phyloP scores from a whole-genome alignment of 306 rosid species.

The Castanopsis chinensis region DNA sequence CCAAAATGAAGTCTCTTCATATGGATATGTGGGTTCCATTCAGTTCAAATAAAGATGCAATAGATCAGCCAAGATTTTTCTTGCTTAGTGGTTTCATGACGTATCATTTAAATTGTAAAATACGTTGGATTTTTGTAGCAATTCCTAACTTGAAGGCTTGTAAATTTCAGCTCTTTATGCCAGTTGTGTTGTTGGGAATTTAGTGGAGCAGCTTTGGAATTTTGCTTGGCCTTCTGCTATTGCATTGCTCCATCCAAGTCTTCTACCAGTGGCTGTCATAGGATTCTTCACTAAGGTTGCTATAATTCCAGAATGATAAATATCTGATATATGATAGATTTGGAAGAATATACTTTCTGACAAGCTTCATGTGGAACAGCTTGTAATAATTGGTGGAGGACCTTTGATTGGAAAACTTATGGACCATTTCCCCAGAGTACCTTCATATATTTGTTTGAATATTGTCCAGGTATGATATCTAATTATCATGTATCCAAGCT shows the following conservation, averaged over 20 bases:
- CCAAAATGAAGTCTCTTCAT: not conserved
- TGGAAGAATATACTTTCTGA: slow-evolving; percentile 20
- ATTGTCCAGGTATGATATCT: slow-evolving; percentile 63
- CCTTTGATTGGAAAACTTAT: slow-evolving; percentile 82
- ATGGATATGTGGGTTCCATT: not conserved
- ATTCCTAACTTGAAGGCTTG: slow-evolving; percentile 30
- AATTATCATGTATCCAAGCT: slow-evolving; percentile 5
- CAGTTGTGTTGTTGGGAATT: slow-evolving; percentile 83
- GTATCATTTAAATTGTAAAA: slow-evolving; percentile 10
- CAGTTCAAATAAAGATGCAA: not conserved
- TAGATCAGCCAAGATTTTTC: slow-evolving; percentile 4
- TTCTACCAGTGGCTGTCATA: slow-evolving; percentile 89
- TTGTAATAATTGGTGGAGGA: slow-evolving; percentile 70
- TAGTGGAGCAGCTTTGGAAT: slow-evolving; percentile 96
- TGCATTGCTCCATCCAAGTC: slow-evolving; percentile 92
- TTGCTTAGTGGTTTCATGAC: slow-evolving; percentile 19
- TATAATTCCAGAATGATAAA: slow-evolving; percentile 1
- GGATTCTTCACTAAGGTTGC: slow-evolving; percentile 85
- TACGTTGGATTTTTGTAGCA: slow-evolving; percentile 17
- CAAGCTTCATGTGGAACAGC: slow-evolving; percentile 33
- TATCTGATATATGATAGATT: not conserved
- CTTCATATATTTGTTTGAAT: slow-evolving; percentile 67
- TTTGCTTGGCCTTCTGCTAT: slow-evolving; percentile 99
- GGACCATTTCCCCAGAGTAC: slow-evolving; percentile 82
- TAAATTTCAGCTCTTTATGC: slow-evolving; percentile 78